Evolutionary conservation across 1,284 basidiomycete genomes (phyloP).

Genomic region (Cryptococcus hybrid): DNA sequence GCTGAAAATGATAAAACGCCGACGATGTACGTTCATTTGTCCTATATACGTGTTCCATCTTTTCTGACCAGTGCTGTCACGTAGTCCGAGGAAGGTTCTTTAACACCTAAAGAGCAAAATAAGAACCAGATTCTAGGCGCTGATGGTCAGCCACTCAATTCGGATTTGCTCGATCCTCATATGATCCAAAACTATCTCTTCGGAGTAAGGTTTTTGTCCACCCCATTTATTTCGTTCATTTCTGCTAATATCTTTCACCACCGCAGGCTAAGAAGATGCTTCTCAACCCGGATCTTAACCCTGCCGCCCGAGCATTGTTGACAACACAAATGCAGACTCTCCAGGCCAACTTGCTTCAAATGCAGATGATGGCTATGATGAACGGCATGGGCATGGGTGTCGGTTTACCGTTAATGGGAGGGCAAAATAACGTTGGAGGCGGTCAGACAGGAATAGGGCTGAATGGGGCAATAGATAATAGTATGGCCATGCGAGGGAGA

Average conservation of each 20-base stretch:
- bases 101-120: slow-evolving; percentile 6
- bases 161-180: slow-evolving; percentile 28
- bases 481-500: slow-evolving; percentile 4
- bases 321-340: slow-evolving; percentile 36
- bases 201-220: slow-evolving; percentile 17
- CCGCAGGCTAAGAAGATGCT: slow-evolving; percentile 35
- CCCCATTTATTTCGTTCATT: neutral
- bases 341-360: slow-evolving; percentile 38
- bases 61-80: neutral
- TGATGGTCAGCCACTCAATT: slow-evolving; percentile 13
- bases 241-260: neutral
- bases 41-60: too few relatives aligned
- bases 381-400: slow-evolving; percentile 22
- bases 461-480: slow-evolving; percentile 6
- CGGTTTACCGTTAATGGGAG: slow-evolving; percentile 5
- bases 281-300: slow-evolving; percentile 7
- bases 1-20: neutral
- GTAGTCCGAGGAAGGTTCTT: slow-evolving; percentile 14
- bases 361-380: slow-evolving; percentile 41
- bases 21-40: too few relatives aligned
- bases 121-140: slow-evolving; percentile 14
- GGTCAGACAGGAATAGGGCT: slow-evolving; percentile 5
- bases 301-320: slow-evolving; percentile 14
- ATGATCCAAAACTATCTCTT: slow-evolving; percentile 28
- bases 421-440: neutral